A percentile compares a stretch with the other conserved stretches of the same genome.
Conservation (phyloP, 2,329 filamentous ascomycete genomes). For the Chalaropsis ovoidea region DNA sequence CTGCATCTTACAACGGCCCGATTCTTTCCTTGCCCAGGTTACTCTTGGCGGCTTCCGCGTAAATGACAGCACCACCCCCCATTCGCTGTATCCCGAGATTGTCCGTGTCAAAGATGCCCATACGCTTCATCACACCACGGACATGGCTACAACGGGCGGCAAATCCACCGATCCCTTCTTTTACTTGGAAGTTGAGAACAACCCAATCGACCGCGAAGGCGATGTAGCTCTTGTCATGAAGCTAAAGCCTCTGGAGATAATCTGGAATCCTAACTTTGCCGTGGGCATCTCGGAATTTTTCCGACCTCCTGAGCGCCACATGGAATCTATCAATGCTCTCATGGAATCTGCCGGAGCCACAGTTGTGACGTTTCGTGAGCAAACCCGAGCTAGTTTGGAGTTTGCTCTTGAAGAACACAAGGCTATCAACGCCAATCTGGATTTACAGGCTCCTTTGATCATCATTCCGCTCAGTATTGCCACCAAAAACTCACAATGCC, state of each 20-base stretch:
- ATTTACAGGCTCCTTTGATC: constrained; percentile 89
- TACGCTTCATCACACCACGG: not conserved
- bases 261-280: constrained; percentile 92
- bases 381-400: constrained; percentile 89
- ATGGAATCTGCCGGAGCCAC: constrained; percentile 95
- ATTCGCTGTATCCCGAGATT: constrained; percentile 87
- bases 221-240: constrained; percentile 86
- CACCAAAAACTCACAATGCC: constrained; percentile 65
- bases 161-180: constrained; percentile 65
- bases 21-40: constrained; percentile 79
- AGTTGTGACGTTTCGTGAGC: constrained; percentile 86
- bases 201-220: constrained; percentile 83
- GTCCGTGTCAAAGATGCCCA: constrained; percentile 87
- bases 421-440: constrained; percentile 90
- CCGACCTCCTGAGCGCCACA: constrained; percentile 87
- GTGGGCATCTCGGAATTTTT: constrained; percentile 92
- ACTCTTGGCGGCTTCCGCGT: constrained; percentile 87
- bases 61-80: constrained; percentile 88
- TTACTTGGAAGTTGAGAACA: constrained; percentile 83
- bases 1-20: constrained; percentile 77
- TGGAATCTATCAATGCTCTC: constrained; percentile 93
- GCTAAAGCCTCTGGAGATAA: constrained; percentile 88
- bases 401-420: constrained; percentile 97
- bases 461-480: constrained; percentile 93
- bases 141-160: not conserved